Base-by-base conservation (phyloP, 345 rosid genomes). In the Dovyalis caffra region DNA sequence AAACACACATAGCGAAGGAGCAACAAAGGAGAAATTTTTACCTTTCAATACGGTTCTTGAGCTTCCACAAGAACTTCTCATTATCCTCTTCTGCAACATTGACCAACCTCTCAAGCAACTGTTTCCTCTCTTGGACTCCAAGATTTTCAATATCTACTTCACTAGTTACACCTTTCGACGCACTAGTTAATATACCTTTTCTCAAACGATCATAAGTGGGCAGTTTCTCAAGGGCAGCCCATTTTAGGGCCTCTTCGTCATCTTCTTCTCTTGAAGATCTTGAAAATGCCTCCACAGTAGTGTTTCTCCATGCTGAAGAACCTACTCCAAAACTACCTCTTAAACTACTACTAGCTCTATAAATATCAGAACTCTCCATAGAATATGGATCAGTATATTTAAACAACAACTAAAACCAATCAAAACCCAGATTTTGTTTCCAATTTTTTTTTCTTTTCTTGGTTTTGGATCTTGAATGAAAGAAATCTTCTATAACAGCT, bases 221-320 rank as follows among this genome's bases (percentile, higher is more conserved):
- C 23, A 88, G 79, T 66, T 68, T 88, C 83, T 85, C 86, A 8
- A 85, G 76, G 0, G 85, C 87, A 2, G 90, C 90, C 88, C 90
- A 87, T 66, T 72, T 76, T 6, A 87, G 77, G n/a, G 86, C 87
- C 63, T 87, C 89, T 63, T 87, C 90, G 1, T 90, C 97, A 49
- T 90, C 86, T 73, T 83, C 95, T 4, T 84, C 87, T 40, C 87
- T 49, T 10, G 89, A 84, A 3, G 97, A 90, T 40, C 68, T 77
- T 6, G 94, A 90, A 68, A 90, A 88, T 4, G 68, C 82, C 11
- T 87, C 90, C 34, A 43, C 57, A 6, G 82, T 71, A 25, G 45
- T 72, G 78, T 75, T 81, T 75, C 85, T 83, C 85, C 81, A 85
- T 60, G 80, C 34, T 2, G 84, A 74, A n/a, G 77, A 38, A 29